A percentile compares a stretch with the other conserved stretches of the same genome.
Evolutionary conservation across 1,284 basidiomycete species (phyloP).

Genomic region (Boletus subluridellus): DNA sequence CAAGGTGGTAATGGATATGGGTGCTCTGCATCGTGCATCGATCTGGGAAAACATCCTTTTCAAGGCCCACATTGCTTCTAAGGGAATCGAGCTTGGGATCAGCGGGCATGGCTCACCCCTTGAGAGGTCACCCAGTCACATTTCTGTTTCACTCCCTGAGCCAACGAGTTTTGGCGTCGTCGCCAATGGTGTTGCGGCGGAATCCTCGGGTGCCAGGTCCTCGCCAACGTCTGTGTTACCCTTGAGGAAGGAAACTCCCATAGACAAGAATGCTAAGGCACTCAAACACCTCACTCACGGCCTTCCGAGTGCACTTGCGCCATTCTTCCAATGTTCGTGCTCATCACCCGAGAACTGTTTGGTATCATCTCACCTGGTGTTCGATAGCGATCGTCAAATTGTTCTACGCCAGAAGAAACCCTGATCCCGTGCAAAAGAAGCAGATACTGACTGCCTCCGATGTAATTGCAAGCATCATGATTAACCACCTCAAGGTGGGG

Average conservation of each 20-base stretch:
- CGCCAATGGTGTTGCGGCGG: conserved; percentile 42
- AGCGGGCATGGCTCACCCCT: conserved; percentile 43
- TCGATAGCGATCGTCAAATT: conserved; percentile 78
- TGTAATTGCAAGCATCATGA: conserved; percentile 69
- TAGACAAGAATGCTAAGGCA: conserved; percentile 69
- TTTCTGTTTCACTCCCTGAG: conserved; percentile 40
- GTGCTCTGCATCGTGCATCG: conserved; percentile 77
- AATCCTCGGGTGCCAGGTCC: conserved; percentile 24
- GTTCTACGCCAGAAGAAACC: conserved; percentile 77
- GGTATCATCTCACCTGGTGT: conserved; percentile 8
- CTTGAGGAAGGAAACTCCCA: conserved; percentile 44
- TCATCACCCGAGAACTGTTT: not conserved
- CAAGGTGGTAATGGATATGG: conserved; percentile 72
- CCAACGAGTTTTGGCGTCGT: conserved; percentile 30
- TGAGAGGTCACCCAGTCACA: conserved; percentile 44
- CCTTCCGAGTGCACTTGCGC: conserved; percentile 73
- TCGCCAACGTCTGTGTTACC: conserved; percentile 26
- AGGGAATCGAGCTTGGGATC: conserved; percentile 46
- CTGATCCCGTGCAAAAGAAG: conserved; percentile 75
- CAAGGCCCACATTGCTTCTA: conserved; percentile 55
- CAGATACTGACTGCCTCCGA: conserved; percentile 71
- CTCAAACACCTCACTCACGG: conserved; percentile 80
- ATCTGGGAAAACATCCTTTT: conserved; percentile 86
- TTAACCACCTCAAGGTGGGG: conserved; percentile 65
- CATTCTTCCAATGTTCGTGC: conserved; percentile 83